Percentiles rank a stretch among this genome's conserved stretches.
phyloP scores from a whole-genome alignment of 2,329 filamentous ascomycete genomes.

The Xylariaceae sp. region DNA sequence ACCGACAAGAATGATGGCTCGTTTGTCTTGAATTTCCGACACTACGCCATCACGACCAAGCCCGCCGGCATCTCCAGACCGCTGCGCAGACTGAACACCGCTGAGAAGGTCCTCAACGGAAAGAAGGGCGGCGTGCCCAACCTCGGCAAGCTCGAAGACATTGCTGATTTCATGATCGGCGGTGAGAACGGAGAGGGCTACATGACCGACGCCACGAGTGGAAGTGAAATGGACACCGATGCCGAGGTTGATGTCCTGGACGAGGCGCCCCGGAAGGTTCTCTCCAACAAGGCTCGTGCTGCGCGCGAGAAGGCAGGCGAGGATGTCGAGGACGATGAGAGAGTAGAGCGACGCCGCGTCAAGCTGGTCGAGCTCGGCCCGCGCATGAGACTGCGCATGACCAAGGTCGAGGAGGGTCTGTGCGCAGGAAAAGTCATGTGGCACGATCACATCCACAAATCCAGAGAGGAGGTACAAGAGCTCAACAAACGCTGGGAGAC shows the following conservation, averaged over 20 bases:
- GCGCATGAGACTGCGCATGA: constrained; percentile 79
- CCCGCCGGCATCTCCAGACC: constrained; percentile 78
- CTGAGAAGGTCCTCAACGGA: constrained; percentile 66
- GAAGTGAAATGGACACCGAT: constrained; percentile 89
- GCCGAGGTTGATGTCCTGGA: constrained; percentile 85
- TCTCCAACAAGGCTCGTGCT: constrained; percentile 47
- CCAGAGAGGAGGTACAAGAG: constrained; percentile 66
- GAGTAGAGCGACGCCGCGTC: constrained; percentile 78
- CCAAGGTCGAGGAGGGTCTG: constrained; percentile 93
- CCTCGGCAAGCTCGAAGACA: constrained; percentile 83
- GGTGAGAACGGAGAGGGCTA: constrained; percentile 74
- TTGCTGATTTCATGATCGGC: constrained; percentile 90
- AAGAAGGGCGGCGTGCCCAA: constrained; percentile 76
- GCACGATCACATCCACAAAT: constrained; percentile 93
- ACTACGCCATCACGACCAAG: constrained; percentile 93
- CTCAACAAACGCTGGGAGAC: constrained; percentile 80
- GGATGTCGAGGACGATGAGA: constrained; percentile 40
- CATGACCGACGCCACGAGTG: constrained; percentile 76
- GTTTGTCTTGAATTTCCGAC: constrained; percentile 81
- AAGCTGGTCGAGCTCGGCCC: constrained; percentile 91
- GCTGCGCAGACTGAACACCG: constrained; percentile 76
- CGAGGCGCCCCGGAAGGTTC: constrained; percentile 57
- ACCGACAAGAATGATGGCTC: constrained; percentile 55
- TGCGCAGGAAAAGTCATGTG: constrained; percentile 91
- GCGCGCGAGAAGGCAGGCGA: constrained; percentile 41